Base-by-base conservation (phyloP, 2,329 filamentous ascomycete species). In the Botrytis paeoniae region DNA sequence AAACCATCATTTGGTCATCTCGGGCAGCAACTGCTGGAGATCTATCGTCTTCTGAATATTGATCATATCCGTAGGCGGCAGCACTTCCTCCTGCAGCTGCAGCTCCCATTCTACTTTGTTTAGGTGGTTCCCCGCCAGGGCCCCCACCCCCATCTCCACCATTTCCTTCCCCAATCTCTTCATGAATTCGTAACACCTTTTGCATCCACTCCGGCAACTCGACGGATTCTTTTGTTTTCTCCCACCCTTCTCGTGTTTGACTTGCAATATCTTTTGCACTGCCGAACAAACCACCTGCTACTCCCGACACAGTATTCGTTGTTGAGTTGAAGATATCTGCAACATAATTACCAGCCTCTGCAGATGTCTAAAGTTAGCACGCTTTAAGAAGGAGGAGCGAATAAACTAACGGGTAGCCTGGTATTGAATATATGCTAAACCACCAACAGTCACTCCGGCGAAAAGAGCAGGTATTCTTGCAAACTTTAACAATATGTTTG, bases 1-100 rank as follows among this genome's bases (percentile, higher is more conserved):
- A 85, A 77, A 98, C 87, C 96, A 99, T 99, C 95, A 99, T 99
- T 83, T 99, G 96, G 81, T 99, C 96, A 79, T 99, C 96, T 79
- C 90, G 90, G 29, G 94, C 93, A 66, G 88, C 86, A 79, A 92
- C 89, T 72, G 91, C 89, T 32, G 84, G 85, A 14, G 86, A 85
- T 72, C 90, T 86, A 75, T 91, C 89, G 51, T 95, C 89, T 51
- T 92, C 89, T 5, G 85, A 83, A 3, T 89, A 88, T 73, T 91
- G 86, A 35, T 93, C 90, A 78, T 95, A 92, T 54, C 92, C 93
- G 80, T 97, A 94, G 0, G 93, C 93, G 25, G 92, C 89, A 45
- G 91, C 93, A 48, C 92, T 91, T 41, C 91, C 92, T 74, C 85
- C 88, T 45, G 89, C 93, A 9, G 86, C 89, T n/a, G 88, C 91